A percentile compares a stretch with the other conserved stretches of the same genome.
phyloP scores from a whole-genome alignment of 1,284 basidiomycete genomes.

The Apiotrichum gamsii region DNA sequence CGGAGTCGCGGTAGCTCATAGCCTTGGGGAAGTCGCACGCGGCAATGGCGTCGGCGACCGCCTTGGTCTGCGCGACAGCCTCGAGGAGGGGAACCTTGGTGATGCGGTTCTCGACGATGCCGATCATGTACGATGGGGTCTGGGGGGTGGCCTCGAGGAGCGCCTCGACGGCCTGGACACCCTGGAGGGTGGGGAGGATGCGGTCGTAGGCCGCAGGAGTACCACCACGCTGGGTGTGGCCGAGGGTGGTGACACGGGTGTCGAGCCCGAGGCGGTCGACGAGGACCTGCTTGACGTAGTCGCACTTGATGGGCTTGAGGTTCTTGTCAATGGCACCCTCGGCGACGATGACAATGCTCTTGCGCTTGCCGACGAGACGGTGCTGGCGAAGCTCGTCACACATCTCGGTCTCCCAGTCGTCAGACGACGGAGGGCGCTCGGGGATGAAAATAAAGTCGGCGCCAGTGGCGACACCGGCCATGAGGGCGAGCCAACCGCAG shows the following conservation, averaged over 20 bases:
- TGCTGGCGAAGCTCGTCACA: constrained; percentile 86
- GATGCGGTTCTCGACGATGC: constrained; percentile 92
- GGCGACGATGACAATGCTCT: constrained; percentile 96
- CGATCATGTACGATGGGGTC: constrained; percentile 96
- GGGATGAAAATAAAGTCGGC: constrained; percentile 98
- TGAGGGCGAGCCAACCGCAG: constrained; percentile 93
- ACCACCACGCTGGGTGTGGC: constrained; percentile 94
- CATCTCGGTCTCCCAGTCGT: constrained; percentile 88
- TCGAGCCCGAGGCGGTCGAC: constrained; percentile 82
- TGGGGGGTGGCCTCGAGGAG: constrained; percentile 82
- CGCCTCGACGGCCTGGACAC: constrained; percentile 85
- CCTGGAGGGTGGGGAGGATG: constrained; percentile 88
- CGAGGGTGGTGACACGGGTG: constrained; percentile 94
- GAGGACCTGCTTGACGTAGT: constrained; percentile 84
- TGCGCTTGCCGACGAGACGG: constrained; percentile 85
- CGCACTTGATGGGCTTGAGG: constrained; percentile 82
- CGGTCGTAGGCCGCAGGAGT: constrained; percentile 88
- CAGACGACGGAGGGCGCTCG: constrained; percentile 71
- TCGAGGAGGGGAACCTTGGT: constrained; percentile 84
- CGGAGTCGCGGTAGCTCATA: constrained; percentile 81
- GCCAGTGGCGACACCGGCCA: constrained; percentile 86
- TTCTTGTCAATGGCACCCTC: constrained; percentile 87
- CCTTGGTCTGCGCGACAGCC: constrained; percentile 83
- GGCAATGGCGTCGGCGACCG: constrained; percentile 74
- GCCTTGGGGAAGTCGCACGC: constrained; percentile 81